phyloP scores from a whole-genome alignment of 1,139 yeast species.

The Diutina neorugosa region DNA sequence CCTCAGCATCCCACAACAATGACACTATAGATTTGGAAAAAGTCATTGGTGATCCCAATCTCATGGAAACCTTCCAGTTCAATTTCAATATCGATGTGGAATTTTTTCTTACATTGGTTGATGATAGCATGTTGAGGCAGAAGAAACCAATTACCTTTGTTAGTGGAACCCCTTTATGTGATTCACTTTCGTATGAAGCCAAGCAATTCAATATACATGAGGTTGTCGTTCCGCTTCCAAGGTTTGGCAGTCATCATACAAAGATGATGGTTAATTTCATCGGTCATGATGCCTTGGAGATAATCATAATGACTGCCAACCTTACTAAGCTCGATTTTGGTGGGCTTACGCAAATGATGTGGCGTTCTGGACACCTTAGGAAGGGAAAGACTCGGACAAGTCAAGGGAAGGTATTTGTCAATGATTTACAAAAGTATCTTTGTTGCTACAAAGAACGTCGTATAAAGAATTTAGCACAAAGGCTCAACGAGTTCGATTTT shows the following conservation, averaged over 20 bases:
- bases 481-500: neutral
- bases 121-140: conserved; percentile 13
- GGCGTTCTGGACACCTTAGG: conserved; percentile 44
- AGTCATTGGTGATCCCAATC: conserved; percentile 20
- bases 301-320: conserved; percentile 52
- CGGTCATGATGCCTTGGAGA: conserved; percentile 27
- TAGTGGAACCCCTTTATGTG: conserved; percentile 13
- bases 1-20: conserved; percentile 4
- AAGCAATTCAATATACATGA: conserved; percentile 16
- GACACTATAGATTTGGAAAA: conserved; percentile 12
- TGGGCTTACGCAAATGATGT: conserved; percentile 51
- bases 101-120: conserved; percentile 23
- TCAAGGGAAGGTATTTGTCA: conserved; percentile 14
- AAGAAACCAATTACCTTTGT: conserved; percentile 19
- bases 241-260: conserved; percentile 48
- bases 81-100: conserved; percentile 35
- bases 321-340: conserved; percentile 41
- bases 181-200: neutral
- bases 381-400: conserved; percentile 7
- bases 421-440: conserved; percentile 32
- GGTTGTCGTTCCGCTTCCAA: conserved; percentile 18
- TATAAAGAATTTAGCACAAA: neutral
- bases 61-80: conserved; percentile 34
- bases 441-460: neutral
- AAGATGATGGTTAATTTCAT: conserved; percentile 53